These are phyloP conservation scores for Exophiala alcalophila DNA, from an alignment of 2,329 filamentous ascomycete species.

Conservation along the genomic window DNA sequence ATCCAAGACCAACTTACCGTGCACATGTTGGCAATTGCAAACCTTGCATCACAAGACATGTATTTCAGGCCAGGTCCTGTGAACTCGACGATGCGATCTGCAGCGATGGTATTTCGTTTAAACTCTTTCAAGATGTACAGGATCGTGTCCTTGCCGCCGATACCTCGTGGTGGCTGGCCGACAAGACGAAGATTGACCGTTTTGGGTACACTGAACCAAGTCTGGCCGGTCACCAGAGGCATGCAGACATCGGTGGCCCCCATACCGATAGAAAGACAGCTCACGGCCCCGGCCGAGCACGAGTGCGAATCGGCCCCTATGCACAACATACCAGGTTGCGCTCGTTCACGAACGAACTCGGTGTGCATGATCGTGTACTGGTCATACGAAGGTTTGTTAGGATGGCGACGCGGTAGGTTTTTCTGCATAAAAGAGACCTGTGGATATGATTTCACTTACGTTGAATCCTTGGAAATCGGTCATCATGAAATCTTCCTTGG, in stretches of 20 bases:
- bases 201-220: conserved; percentile 49
- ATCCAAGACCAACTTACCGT: conserved; percentile 29
- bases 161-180: conserved; percentile 36
- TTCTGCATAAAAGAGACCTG: not conserved
- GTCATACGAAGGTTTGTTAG: not conserved
- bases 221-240: conserved; percentile 46
- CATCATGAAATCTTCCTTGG: conserved; percentile 43
- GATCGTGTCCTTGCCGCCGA: conserved; percentile 49
- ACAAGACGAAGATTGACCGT: conserved; percentile 43
- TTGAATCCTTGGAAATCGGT: conserved; percentile 44
- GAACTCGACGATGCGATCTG: conserved; percentile 47
- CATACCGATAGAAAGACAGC: conserved; percentile 45
- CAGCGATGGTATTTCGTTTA: conserved; percentile 48
- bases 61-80: conserved; percentile 41
- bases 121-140: conserved; percentile 45
- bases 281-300: conserved; percentile 44
- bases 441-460: conserved; percentile 3
- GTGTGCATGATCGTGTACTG: conserved; percentile 46
- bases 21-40: conserved; percentile 50
- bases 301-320: conserved; percentile 50
- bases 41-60: conserved; percentile 46
- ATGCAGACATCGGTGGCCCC: conserved; percentile 48
- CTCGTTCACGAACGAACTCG: conserved; percentile 46
- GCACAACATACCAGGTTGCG: conserved; percentile 45
- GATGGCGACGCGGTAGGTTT: not conserved